phyloP scores from a whole-genome alignment of 2,329 filamentous ascomycete genomes.

The Monilinia fructigena region DNA sequence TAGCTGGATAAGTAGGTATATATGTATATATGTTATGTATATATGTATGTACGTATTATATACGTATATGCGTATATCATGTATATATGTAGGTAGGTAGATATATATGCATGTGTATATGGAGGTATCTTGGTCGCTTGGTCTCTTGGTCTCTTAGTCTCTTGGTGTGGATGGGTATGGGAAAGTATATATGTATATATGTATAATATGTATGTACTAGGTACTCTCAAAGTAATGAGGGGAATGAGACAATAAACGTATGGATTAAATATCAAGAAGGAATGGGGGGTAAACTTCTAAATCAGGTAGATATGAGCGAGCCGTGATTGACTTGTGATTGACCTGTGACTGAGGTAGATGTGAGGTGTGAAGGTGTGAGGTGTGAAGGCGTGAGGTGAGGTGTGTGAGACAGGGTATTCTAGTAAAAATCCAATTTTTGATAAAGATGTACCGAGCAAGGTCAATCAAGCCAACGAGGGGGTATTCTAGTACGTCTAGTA shows the following conservation, averaged over 20 bases:
- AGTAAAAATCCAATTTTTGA: neutral
- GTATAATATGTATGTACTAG: too few species aligned
- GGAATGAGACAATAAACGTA: too few species aligned
- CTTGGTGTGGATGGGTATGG: neutral
- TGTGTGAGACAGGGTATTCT: neutral
- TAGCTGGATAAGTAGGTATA: too few species aligned
- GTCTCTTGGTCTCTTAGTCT: neutral
- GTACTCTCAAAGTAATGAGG: too few species aligned
- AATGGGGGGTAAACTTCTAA: too few species aligned
- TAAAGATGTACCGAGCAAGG: neutral
- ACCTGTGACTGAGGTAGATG: too few species aligned
- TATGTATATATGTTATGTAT: neutral
- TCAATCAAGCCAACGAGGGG: neutral
- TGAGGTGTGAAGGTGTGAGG: too few species aligned
- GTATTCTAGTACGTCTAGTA: neutral
- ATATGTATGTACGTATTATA: neutral
- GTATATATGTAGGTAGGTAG: neutral
- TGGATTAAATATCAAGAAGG: too few species aligned
- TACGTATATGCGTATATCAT: neutral
- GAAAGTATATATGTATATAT: neutral
- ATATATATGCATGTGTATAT: neutral
- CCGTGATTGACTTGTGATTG: too few species aligned
- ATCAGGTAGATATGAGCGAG: too few species aligned
- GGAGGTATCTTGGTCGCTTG: neutral
- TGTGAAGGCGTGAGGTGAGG: too few species aligned